These are phyloP conservation scores for Daldinia sp. DNA, from an alignment of 2,329 filamentous ascomycete species.

Conservation along the genomic window DNA sequence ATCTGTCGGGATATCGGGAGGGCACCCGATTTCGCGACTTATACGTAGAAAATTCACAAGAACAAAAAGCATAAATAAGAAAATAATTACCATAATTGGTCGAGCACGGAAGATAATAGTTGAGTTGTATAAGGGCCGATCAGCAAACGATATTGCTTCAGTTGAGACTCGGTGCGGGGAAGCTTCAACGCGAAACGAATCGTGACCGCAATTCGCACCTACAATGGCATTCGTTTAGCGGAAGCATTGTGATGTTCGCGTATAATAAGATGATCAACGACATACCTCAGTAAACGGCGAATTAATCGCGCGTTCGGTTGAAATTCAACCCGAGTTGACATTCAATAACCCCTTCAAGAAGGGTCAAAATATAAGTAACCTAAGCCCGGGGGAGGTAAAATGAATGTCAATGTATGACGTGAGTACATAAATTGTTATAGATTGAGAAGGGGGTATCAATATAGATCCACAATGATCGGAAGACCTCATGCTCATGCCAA, in stretches of 20 bases:
- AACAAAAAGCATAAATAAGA: neutral
- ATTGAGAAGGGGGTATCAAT: slow-evolving; percentile 48
- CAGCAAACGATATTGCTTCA: neutral
- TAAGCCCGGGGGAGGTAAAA: neutral
- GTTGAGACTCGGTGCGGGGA: slow-evolving; percentile 30
- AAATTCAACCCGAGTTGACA: slow-evolving; percentile 17
- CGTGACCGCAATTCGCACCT: neutral
- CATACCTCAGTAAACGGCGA: slow-evolving; percentile 5
- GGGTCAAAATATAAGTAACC: neutral
- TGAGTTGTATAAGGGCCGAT: neutral
- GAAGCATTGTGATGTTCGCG: slow-evolving; percentile 1
- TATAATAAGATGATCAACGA: slow-evolving; percentile 3
- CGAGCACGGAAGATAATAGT: neutral
- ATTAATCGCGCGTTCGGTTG: slow-evolving; percentile 18
- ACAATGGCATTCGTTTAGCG: slow-evolving; percentile 31
- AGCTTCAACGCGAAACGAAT: slow-evolving; percentile 25
- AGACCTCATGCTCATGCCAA: slow-evolving; percentile 31
- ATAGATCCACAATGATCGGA: slow-evolving; percentile 44
- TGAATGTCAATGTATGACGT: slow-evolving; percentile 12
- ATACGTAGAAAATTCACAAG: neutral
- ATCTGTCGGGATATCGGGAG: slow-evolving; percentile 23
- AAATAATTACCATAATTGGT: neutral
- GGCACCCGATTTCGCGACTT: slow-evolving; percentile 23
- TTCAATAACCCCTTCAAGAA: neutral
- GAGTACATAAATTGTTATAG: slow-evolving; percentile 15